Percentiles rank a stretch among this genome's conserved stretches.
These are phyloP conservation scores for Cryptosporidium viatorum DNA, from an alignment of 169 alveolate species.

Conservation along the genomic window DNA sequence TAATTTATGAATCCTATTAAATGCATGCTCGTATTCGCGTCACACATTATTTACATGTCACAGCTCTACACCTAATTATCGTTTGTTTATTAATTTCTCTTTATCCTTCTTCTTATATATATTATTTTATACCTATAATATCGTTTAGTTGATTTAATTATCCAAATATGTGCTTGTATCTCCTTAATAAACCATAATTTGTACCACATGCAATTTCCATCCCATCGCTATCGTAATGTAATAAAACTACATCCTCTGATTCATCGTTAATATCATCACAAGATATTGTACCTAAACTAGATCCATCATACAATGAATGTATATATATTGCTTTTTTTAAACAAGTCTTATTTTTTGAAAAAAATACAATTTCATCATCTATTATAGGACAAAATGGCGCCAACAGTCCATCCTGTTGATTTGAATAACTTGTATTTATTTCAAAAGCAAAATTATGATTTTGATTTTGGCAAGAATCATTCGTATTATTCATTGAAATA, in stretches of 20 bases:
- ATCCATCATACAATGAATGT: conserved; percentile 62
- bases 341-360: conserved; percentile 6
- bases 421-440: background rate
- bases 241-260: conserved; percentile 62
- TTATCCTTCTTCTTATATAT: background rate
- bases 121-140: too few species aligned
- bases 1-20: background rate
- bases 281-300: conserved; percentile 27
- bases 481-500: background rate
- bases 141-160: background rate
- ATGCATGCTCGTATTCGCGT: too few species aligned
- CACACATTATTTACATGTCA: background rate
- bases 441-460: background rate
- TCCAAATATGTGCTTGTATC: conserved; percentile 51
- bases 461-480: background rate
- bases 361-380: background rate
- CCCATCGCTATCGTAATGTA: conserved; percentile 73
- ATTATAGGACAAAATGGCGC: conserved; percentile 46
- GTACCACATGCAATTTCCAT: conserved; percentile 75
- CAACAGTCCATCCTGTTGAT: conserved; percentile 22
- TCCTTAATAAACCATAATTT: conserved; percentile 51
- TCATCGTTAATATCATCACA: conserved; percentile 48
- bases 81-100: background rate
- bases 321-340: conserved; percentile 66
- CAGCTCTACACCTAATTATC: background rate